Evolutionary conservation across 768 basidiomycete species (phyloP).

Genomic region (Peribolospora baueri): DNA sequence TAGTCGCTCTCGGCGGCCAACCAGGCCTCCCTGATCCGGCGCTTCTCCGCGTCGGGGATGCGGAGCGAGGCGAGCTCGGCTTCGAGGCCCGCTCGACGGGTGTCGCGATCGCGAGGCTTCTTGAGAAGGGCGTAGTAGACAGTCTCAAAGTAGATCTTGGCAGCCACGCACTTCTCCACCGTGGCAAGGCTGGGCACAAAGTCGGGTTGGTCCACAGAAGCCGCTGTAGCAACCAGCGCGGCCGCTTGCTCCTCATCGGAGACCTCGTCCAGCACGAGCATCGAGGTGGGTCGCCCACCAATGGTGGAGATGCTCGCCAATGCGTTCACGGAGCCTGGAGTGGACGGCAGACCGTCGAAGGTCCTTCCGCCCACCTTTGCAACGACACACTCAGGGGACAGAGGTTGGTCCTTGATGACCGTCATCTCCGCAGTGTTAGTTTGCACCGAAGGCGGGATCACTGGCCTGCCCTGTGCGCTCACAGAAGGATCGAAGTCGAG

Average conservation of each 20-base stretch:
- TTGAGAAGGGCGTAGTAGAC: slow-evolving; percentile 65
- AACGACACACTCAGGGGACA: not conserved
- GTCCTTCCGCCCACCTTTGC: not conserved
- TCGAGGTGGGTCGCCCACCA: not conserved
- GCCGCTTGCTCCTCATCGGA: not conserved
- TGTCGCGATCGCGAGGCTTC: slow-evolving; percentile 61
- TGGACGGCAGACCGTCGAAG: not conserved
- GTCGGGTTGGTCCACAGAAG: slow-evolving; percentile 19
- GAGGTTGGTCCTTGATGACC: not conserved
- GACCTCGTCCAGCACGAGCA: not conserved
- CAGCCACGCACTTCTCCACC: slow-evolving; percentile 75
- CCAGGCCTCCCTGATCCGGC: slow-evolving; percentile 48
- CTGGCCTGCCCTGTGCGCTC: not conserved
- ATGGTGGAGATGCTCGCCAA: not conserved
- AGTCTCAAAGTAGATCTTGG: slow-evolving; percentile 83
- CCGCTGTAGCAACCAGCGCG: not conserved
- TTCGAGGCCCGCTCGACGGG: slow-evolving; percentile 65
- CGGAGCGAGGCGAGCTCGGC: slow-evolving; percentile 39
- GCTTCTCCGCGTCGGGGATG: slow-evolving; percentile 45
- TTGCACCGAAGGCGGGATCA: slow-evolving; percentile 1
- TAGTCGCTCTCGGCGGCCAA: slow-evolving; percentile 70
- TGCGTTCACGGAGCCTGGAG: not conserved
- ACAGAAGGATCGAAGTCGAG: no score
- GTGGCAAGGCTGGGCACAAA: slow-evolving; percentile 73
- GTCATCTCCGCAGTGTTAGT: slow-evolving; percentile 6